Conservation (phyloP, 306 rosid species). For the Inga leiocalycina region DNA sequence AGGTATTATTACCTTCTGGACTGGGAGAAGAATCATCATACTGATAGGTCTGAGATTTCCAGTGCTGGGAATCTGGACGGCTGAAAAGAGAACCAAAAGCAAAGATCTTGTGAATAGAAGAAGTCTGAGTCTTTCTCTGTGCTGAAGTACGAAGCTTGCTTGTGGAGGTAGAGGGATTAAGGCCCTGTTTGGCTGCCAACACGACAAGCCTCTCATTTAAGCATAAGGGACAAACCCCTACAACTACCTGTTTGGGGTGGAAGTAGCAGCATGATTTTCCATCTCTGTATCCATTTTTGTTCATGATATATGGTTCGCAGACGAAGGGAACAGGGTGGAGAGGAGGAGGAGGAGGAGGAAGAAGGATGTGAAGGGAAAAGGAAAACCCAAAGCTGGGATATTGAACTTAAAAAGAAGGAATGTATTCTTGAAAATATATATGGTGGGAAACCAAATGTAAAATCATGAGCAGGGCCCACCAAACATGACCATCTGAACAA, state of each 20-base stretch:
- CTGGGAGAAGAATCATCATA: slow-evolving; percentile 67
- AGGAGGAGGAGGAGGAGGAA: not conserved
- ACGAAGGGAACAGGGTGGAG: slow-evolving; percentile 18
- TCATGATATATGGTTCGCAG: slow-evolving; percentile 28
- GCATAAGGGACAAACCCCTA: slow-evolving; percentile 90
- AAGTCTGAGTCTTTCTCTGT: slow-evolving; percentile 44
- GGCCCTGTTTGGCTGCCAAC: slow-evolving; percentile 69
- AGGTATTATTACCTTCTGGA: slow-evolving; percentile 78
- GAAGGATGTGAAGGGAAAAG: slow-evolving; percentile 4
- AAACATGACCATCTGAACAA: slow-evolving; percentile 26
- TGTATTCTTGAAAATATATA: slow-evolving; percentile 39
- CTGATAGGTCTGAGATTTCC: slow-evolving; percentile 55
- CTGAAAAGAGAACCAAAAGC: slow-evolving; percentile 78
- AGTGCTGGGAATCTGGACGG: slow-evolving; percentile 64
- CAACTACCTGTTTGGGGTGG: slow-evolving; percentile 70
- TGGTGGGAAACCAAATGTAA: slow-evolving; percentile 38
- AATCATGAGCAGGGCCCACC: slow-evolving; percentile 40
- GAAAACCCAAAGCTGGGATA: slow-evolving; percentile 6
- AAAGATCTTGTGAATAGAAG: slow-evolving; percentile 81
- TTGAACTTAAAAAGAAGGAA: slow-evolving; percentile 29
- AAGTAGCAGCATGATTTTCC: slow-evolving; percentile 72
- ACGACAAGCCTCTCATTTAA: slow-evolving; percentile 78
- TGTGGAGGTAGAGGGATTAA: slow-evolving; percentile 37
- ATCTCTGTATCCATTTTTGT: slow-evolving; percentile 59
- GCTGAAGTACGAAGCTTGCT: slow-evolving; percentile 35